Evolutionary conservation across 345 rosid species (phyloP), one percentile per base, ranked within the genome.

Genomic region (Combretum micranthum): DNA sequence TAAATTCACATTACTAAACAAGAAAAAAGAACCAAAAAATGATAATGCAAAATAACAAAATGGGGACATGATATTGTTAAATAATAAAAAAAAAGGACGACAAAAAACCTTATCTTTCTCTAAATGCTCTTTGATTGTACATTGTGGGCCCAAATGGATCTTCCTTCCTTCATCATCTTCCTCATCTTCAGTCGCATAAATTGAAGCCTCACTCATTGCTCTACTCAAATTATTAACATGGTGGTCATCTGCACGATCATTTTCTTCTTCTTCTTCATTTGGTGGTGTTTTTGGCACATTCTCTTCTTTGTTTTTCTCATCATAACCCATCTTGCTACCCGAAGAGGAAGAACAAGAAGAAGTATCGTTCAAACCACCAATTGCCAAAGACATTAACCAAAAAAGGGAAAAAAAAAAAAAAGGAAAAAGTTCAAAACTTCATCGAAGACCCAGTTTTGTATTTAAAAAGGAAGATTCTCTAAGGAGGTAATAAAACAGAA

Each of bases 91-190:
- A n/a, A n/a, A n/a, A n/a, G n/a, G n/a, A 19, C 1, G 6, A 42
- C 20, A 20, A 55, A 32, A 11, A 19, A 84, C 91, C 87, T 85
- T 85, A 53, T 85, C 91, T 68, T 77, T 85, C 69, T 85, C 84
- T 17, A 85, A 47, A 46, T 85, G 87, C 68, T 82, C 85, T 68
- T 80, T 84, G 55, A 85, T 77, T 11, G 84, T 59, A 73, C 21
- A 80, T 63, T 80, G 83, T 64, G 91, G 91, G 26, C 90, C 90
- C 65, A 84, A 53, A 49, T 75, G 80, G 64, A 79, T 68, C 73
- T 71, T 74, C 62, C 77, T 73, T 3, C 70, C 83, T 15, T 75
- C 75, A 0, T 74, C 77, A 2, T 75, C 75, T 1, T 80, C 85
- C 44, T 83, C 89, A 14, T 83, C 83, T 45, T 81, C 87, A 25